phyloP scores from a whole-genome alignment of 2,329 filamentous ascomycete genomes.

The Kalmusia sp. region DNA sequence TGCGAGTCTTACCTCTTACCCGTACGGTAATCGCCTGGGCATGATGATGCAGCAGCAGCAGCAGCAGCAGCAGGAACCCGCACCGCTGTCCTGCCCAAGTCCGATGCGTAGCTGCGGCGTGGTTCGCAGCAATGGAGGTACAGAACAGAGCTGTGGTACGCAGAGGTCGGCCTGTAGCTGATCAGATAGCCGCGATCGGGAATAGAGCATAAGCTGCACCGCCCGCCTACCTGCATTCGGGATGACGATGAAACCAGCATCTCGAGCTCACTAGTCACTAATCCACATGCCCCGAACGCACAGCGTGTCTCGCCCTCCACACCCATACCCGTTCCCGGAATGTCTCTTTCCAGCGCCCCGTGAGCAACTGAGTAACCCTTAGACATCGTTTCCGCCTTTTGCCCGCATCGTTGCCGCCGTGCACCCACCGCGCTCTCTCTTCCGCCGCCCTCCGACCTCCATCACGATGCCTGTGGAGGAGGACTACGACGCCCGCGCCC shows the following conservation, averaged over 20 bases:
- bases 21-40: no score
- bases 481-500: constrained; percentile 61
- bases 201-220: background rate
- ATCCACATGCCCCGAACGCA: constrained; percentile 6
- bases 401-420: constrained; percentile 4
- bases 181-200: constrained; percentile 2
- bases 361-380: constrained; percentile 2
- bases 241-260: constrained; percentile 16
- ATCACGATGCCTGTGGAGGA: constrained; percentile 43
- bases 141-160: no score
- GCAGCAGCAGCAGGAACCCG: no score
- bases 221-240: background rate
- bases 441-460: constrained; percentile 14
- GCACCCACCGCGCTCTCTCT: constrained; percentile 13
- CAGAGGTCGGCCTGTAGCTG: no score
- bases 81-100: no score
- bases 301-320: constrained; percentile 8
- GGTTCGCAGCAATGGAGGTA: no score
- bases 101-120: no score
- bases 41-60: no score
- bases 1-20: no score
- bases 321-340: constrained; percentile 4
- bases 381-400: background rate
- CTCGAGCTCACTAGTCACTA: constrained; percentile 1
- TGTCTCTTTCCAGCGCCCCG: constrained; percentile 9